Percentiles rank a stretch among this genome's conserved stretches.
These are phyloP conservation scores for Sapria himalayana DNA, from an alignment of 345 rosid genomes.

Conservation along the genomic window DNA sequence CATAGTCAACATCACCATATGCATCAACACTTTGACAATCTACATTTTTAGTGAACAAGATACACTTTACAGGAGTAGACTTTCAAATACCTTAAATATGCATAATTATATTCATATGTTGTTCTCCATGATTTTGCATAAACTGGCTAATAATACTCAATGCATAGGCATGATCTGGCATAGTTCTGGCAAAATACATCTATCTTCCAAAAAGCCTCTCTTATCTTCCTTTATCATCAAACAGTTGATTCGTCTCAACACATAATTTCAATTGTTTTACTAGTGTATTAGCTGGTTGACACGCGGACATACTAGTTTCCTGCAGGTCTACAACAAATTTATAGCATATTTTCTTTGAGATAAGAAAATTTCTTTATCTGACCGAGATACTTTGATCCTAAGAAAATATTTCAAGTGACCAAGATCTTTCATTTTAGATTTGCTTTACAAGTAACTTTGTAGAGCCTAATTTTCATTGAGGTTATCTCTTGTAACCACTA, in stretches of 20 bases:
- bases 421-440: background rate
- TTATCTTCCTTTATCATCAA: background rate
- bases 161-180: background rate
- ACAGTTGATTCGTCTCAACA: background rate
- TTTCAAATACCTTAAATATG: background rate
- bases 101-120: background rate
- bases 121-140: background rate
- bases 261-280: background rate
- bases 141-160: background rate
- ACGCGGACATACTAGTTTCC: background rate
- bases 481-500: background rate
- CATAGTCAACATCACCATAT: background rate
- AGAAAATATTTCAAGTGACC: background rate
- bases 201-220: background rate
- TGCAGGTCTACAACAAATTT: background rate
- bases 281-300: background rate
- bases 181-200: background rate
- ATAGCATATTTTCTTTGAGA: background rate
- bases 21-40: background rate
- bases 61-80: background rate
- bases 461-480: background rate
- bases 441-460: background rate
- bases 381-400: background rate
- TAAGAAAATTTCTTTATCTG: background rate
- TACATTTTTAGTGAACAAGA: background rate